A percentile compares a stretch with the other conserved stretches of the same genome.
These are phyloP conservation scores for Grammothele lineata DNA, from an alignment of 768 basidiomycete species.

Conservation along the genomic window DNA sequence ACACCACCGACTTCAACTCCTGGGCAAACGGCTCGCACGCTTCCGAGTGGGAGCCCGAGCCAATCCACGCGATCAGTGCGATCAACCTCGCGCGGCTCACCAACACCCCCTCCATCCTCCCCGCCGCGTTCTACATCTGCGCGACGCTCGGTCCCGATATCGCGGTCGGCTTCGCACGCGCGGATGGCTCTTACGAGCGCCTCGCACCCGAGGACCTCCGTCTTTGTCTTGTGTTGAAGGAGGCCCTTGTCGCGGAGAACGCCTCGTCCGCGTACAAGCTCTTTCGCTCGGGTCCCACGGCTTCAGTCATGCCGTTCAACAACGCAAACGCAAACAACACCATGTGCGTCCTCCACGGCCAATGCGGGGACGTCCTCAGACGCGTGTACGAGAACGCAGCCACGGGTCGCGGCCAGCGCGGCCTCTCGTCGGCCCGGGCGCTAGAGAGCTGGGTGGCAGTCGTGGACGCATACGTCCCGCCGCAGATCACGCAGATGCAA, in stretches of 20 bases:
- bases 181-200: constrained; percentile 1
- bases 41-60: constrained; percentile 1
- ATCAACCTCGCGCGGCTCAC: constrained; percentile 10
- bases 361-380: neutral
- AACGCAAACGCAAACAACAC: too few relatives aligned
- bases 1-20: constrained; percentile 1
- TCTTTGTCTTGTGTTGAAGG: neutral
- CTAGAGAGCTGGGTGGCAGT: constrained; percentile 2
- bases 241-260: neutral
- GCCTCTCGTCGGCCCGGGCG: neutral
- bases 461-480: neutral
- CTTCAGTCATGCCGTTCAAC: too few relatives aligned
- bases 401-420: neutral
- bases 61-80: neutral
- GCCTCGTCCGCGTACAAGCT: neutral
- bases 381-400: neutral
- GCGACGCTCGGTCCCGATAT: neutral
- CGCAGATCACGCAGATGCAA: too few relatives aligned
- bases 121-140: constrained; percentile 3
- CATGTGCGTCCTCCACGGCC: neutral
- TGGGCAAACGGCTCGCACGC: neutral
- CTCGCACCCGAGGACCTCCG: neutral
- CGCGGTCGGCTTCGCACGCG: neutral
- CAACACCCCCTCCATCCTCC: constrained; percentile 5
- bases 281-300: neutral